Evolutionary conservation across 179 eudicot genomes (phyloP).

Genomic region (Beta macrorhiza): DNA sequence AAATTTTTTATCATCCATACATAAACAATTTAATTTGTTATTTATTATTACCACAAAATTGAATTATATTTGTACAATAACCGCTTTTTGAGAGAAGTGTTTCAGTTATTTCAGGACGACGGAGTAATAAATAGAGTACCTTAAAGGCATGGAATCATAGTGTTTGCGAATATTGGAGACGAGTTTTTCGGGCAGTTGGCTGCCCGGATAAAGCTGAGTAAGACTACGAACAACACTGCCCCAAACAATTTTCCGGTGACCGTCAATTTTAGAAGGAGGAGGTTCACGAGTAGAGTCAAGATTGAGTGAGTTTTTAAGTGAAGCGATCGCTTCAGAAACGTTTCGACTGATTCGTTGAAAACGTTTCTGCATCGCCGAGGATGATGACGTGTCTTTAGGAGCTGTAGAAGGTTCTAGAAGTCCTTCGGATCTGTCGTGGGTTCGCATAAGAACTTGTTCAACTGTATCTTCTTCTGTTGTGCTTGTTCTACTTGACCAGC

Average conservation of each 20-base stretch:
- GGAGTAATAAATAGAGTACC: conserved; percentile 33
- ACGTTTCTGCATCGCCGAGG: conserved; percentile 66
- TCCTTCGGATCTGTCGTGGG: conserved; percentile 74
- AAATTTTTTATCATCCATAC: too few relatives aligned
- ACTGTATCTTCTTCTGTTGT: conserved; percentile 78
- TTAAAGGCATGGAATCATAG: conserved; percentile 82
- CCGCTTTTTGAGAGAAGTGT: too few relatives aligned
- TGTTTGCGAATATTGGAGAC: conserved; percentile 83
- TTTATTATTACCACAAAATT: too few relatives aligned
- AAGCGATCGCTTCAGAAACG: conserved; percentile 80
- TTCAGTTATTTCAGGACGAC: too few relatives aligned
- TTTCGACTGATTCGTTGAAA: conserved; percentile 71
- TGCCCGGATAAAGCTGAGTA: conserved; percentile 90
- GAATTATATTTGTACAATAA: too few relatives aligned
- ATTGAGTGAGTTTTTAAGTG: conserved; percentile 80
- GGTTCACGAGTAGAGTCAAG: conserved; percentile 65
- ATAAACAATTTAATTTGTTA: too few relatives aligned
- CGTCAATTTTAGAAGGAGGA: conserved; percentile 48
- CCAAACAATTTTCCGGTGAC: conserved; percentile 64
- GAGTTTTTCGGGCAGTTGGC: conserved; percentile 89
- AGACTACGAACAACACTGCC: conserved; percentile 71
- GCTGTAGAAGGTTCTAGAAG: conserved; percentile 31
- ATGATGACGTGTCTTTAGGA: conserved; percentile 34
- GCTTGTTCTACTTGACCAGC: conserved; percentile 85
- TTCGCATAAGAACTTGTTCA: conserved; percentile 76